Conservation (phyloP, 2,329 filamentous ascomycete genomes). For the Pezizomycotina sp. region DNA sequence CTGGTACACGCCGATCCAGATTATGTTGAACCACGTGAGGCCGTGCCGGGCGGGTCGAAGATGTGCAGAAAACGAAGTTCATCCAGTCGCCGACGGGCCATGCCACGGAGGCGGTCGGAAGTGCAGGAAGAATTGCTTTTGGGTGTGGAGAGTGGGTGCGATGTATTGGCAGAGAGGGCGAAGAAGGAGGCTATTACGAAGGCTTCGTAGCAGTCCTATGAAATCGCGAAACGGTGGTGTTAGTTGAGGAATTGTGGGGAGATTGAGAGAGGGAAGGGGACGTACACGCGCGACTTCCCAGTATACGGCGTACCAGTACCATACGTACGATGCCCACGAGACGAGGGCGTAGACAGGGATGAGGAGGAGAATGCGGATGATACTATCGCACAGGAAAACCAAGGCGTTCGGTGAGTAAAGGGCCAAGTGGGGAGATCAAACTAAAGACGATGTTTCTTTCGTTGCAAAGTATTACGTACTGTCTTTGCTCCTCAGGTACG, state of each 20-base stretch:
- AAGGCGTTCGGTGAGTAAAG: neutral
- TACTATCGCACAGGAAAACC: slow-evolving; percentile 33
- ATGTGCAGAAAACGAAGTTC: slow-evolving; percentile 38
- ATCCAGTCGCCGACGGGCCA: slow-evolving; percentile 52
- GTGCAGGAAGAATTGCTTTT: slow-evolving; percentile 64
- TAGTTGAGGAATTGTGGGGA: neutral
- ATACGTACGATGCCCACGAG: slow-evolving; percentile 55
- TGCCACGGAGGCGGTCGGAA: slow-evolving; percentile 58
- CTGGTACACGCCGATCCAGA: slow-evolving; percentile 70
- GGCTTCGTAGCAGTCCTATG: slow-evolving; percentile 63
- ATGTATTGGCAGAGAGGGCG: slow-evolving; percentile 65
- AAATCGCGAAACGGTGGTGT: neutral
- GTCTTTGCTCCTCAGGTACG: slow-evolving; percentile 42
- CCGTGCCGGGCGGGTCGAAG: slow-evolving; percentile 56
- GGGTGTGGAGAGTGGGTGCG: slow-evolving; percentile 57
- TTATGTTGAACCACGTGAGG: slow-evolving; percentile 77
- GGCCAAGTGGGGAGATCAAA: neutral
- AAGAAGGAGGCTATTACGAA: slow-evolving; percentile 82
- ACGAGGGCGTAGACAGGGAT: slow-evolving; percentile 64
- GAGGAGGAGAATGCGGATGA: slow-evolving; percentile 80
- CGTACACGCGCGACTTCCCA: slow-evolving; percentile 50
- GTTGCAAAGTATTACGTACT: slow-evolving; percentile 33
- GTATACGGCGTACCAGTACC: slow-evolving; percentile 64
- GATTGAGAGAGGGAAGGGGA: neutral
- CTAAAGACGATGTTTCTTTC: slow-evolving; percentile 34